A percentile compares a stretch with the other conserved stretches of the same genome.
These are phyloP conservation scores for Penicillium salamii DNA, from an alignment of 495 filamentous ascomycete species.

Conservation along the genomic window DNA sequence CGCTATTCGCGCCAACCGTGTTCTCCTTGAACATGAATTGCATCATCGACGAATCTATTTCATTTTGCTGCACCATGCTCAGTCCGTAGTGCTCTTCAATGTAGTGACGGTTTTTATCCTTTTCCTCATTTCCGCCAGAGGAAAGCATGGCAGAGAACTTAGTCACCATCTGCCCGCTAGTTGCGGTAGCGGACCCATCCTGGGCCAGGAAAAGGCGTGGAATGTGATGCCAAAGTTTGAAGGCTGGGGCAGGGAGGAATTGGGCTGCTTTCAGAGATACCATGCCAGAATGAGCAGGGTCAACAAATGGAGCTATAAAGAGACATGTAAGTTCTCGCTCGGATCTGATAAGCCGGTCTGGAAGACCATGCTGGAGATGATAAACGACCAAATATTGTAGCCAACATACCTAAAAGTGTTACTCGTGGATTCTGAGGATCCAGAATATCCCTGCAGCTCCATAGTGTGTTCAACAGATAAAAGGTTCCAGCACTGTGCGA, in stretches of 20 bases:
- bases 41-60: slow-evolving; percentile 16
- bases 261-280: slow-evolving; percentile 25
- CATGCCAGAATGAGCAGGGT: slow-evolving; percentile 35
- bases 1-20: slow-evolving; percentile 31
- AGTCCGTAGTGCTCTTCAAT: slow-evolving; percentile 24
- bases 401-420: slow-evolving; percentile 35
- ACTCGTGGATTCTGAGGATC: slow-evolving; percentile 32
- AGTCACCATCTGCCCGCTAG: slow-evolving; percentile 18
- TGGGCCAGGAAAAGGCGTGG: slow-evolving; percentile 32
- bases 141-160: slow-evolving; percentile 5
- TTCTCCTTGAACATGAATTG: slow-evolving; percentile 25
- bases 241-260: slow-evolving; percentile 23
- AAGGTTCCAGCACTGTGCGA: slow-evolving; percentile 47
- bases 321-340: slow-evolving; percentile 4
- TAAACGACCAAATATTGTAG: no score
- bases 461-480: slow-evolving; percentile 44
- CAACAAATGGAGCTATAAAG: slow-evolving; percentile 44
- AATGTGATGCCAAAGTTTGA: slow-evolving; percentile 33
- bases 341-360: neutral
- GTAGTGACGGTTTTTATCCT: slow-evolving; percentile 11
- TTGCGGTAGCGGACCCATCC: slow-evolving; percentile 18
- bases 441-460: slow-evolving; percentile 34
- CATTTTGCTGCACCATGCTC: slow-evolving; percentile 10
- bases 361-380: neutral
- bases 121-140: neutral